Base-by-base conservation (phyloP, 1,139 yeast genomes). In the Sugiyamaella pinicola region DNA sequence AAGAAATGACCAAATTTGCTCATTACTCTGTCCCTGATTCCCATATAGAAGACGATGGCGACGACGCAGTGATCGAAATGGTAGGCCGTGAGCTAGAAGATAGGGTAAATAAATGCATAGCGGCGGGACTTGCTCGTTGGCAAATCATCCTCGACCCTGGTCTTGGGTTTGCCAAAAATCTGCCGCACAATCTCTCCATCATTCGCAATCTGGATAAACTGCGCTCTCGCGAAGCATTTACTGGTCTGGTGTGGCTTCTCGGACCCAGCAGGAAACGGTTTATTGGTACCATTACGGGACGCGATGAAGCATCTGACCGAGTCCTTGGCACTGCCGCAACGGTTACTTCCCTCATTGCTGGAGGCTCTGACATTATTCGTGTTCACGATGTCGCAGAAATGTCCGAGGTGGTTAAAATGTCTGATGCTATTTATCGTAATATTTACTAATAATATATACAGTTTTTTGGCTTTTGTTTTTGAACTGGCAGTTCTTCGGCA, bases 71-170 rank as follows among this genome's bases (percentile, higher is more conserved):
- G 1, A 60, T 74, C 18, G 64, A 61, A 4, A 66, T 76, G 28
- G 84, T 90, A 2, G 80, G 85, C 8, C 71, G 81, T 45, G 99
- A 93, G 66, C 71, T 93, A 44, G 74, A 83, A 10, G 61, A 64
- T 1, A 81, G 83, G 54, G 76, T 88, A 35, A 61, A 69, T 1
- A 76, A 73, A 51, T 96, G 96, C 8, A 72, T 80, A 47, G 65
- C 63, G 0, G 72, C 71, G 0, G 96, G 96, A 1, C 81, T 93
- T 1, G 76, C 77, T 54, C 82, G 95, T 67, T 93, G 97, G 96
- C 98, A 93, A 69, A 73, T 93, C 1, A 83, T 95, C 15, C 66
- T 90, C 10, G 99, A 93, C 68, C 99, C 99, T 0, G 99, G 99
- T 1, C 72, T 93, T 50, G 99, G 99, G 1, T 93, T 93, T 71